These are phyloP conservation scores for Trichoderma aggressivum DNA, from an alignment of 2,329 filamentous ascomycete genomes.

Conservation along the genomic window DNA sequence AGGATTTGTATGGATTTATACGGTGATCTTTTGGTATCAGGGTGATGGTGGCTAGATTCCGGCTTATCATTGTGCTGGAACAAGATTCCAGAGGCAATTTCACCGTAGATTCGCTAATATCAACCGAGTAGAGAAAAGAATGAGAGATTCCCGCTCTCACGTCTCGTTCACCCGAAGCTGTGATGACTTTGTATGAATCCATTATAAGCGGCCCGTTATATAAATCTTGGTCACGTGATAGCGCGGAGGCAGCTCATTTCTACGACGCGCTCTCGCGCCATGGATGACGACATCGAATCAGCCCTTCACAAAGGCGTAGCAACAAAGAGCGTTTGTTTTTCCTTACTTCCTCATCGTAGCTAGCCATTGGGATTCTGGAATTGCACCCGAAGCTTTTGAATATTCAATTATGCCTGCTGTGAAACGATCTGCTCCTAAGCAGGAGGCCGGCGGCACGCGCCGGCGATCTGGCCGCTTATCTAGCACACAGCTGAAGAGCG, in stretches of 20 bases:
- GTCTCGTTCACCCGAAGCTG: not conserved
- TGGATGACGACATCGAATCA: conserved; percentile 25
- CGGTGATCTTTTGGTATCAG: not conserved
- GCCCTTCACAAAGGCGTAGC: not conserved
- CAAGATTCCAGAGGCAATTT: not conserved
- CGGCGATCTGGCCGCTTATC: conserved; percentile 48
- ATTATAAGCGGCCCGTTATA: not conserved
- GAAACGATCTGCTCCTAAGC: conserved; percentile 37
- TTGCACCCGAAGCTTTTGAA: not conserved
- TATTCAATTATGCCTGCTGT: conserved; percentile 36
- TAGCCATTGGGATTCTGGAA: not conserved
- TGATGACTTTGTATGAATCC: not conserved
- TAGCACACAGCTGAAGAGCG: conserved; percentile 46
- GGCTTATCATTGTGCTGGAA: not conserved
- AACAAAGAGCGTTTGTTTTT: not conserved
- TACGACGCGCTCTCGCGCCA: conserved; percentile 27
- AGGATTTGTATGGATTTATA: not conserved
- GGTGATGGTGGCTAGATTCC: not conserved
- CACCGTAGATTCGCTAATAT: not conserved
- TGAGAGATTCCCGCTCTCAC: not conserved
- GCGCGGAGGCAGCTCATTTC: conserved; percentile 21
- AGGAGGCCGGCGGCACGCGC: conserved; percentile 32
- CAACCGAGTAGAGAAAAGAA: not conserved
- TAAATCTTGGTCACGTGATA: conserved; percentile 25
- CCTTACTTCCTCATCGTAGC: not conserved